Percentiles rank a stretch among this genome's conserved stretches.
phyloP scores from a whole-genome alignment of 768 basidiomycete species.

The Royoungia palumana region DNA sequence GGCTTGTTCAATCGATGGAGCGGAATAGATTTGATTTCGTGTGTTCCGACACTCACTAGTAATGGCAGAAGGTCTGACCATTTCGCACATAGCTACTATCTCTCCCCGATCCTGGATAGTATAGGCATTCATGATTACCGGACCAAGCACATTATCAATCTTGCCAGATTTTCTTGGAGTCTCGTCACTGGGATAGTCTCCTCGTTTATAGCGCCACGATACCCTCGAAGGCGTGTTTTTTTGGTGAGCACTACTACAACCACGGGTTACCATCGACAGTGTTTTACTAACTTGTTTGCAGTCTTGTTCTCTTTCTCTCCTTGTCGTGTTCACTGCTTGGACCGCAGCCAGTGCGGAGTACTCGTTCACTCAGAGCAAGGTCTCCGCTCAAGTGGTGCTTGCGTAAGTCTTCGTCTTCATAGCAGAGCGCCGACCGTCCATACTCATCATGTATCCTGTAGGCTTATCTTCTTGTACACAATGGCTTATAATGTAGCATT shows the following conservation, averaged over 20 bases:
- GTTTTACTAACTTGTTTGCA: not conserved
- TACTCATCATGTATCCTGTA: not conserved
- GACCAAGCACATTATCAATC: conserved; percentile 14
- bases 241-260: conserved; percentile 1
- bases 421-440: no score
- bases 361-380: conserved; percentile 3
- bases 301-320: conserved; percentile 11
- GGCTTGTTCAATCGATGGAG: conserved; percentile 10
- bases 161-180: conserved; percentile 5
- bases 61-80: not conserved
- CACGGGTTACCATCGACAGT: no score
- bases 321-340: conserved; percentile 15
- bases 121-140: conserved; percentile 16
- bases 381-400: conserved; percentile 8
- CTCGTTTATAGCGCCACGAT: conserved; percentile 4
- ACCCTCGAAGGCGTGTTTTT: conserved; percentile 8
- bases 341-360: conserved; percentile 15
- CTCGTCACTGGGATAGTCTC: not conserved
- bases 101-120: conserved; percentile 10
- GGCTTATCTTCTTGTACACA: conserved; percentile 10
- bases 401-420: not conserved
- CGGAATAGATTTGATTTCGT: conserved; percentile 11
- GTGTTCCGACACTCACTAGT: not conserved
- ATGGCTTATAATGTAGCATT: conserved; percentile 6
- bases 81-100: conserved; percentile 1